These are phyloP conservation scores for Monilinia fructicola DNA, from an alignment of 2,329 filamentous ascomycete species.

Conservation along the genomic window DNA sequence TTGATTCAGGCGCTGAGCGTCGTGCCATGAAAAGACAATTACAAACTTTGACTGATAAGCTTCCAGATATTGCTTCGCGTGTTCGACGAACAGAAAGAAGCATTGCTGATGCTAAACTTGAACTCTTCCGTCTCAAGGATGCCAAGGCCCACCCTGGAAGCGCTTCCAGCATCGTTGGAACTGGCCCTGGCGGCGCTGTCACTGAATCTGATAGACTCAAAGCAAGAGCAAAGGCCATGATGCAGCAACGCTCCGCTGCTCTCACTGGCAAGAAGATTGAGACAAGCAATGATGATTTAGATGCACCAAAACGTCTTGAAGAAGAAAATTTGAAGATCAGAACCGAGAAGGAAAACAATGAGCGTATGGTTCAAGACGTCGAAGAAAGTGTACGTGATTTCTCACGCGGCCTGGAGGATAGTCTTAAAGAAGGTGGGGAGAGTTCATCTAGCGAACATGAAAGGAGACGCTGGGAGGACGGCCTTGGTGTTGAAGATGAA, in stretches of 20 bases:
- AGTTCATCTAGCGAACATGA: conserved; percentile 84
- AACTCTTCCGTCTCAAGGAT: conserved; percentile 90
- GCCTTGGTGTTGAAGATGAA: conserved; percentile 91
- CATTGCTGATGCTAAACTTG: conserved; percentile 86
- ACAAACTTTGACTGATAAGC: conserved; percentile 81
- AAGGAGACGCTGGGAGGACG: conserved; percentile 91
- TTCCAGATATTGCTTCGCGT: conserved; percentile 88
- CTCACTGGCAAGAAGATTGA: conserved; percentile 81
- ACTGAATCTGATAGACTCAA: conserved; percentile 95
- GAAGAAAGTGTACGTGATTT: conserved; percentile 95
- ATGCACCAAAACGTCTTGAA: conserved; percentile 81
- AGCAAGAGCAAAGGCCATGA: conserved; percentile 93
- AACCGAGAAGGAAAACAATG: conserved; percentile 88
- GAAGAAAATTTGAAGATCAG: conserved; percentile 80
- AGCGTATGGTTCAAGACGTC: conserved; percentile 94
- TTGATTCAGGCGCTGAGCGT: conserved; percentile 85
- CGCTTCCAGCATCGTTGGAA: conserved; percentile 80
- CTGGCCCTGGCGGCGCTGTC: conserved; percentile 83
- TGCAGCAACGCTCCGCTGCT: conserved; percentile 95
- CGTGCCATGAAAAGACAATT: conserved; percentile 85
- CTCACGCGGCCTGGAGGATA: conserved; percentile 79
- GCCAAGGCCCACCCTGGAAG: conserved; percentile 86
- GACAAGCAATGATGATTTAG: conserved; percentile 66
- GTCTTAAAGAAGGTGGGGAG: conserved; percentile 75
- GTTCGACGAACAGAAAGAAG: conserved; percentile 87